Base-by-base conservation (phyloP, 345 rosid genomes). In the Xanthoceras sorbifolium region DNA sequence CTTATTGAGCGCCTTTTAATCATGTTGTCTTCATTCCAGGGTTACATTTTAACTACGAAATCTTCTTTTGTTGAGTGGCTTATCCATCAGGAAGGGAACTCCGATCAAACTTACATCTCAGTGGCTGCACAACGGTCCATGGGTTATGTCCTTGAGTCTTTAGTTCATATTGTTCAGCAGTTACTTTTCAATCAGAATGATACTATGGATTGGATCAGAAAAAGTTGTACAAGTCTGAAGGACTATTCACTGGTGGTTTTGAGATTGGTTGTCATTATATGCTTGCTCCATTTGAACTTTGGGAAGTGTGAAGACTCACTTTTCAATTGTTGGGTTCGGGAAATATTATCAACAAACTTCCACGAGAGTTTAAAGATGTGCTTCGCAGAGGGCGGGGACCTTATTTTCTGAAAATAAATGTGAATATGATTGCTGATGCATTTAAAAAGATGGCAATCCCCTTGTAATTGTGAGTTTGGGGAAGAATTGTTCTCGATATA, bases 21-120 rank as follows among this genome's bases (percentile, higher is more conserved):
- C 61, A 26, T 80, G 17, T 11, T 78, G 1, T 72, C 82, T 55
- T 67, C 8, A 75, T 25, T 28, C 17, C 54, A 60, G 10, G 80
- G 81, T 12, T 64, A 14, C 57, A 61, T 86, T 26, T 64, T 67
- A 40, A 38, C 85, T 0, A 77, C 86, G 0, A 79, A 84, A 64
- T 73, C 85, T 46, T 74, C 82, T 36, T 79, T 84, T 34, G 64
- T 77, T 61, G 89, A 88, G 69, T 84, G 82, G 85, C 82, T 85
- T 26, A 44, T 77, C 50, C 65, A 48, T 77, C 32, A 75, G 59
- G 86, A 77, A 3, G 69, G 72, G 52, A 77, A 42, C 44, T 32
- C 55, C 23, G 9, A 23, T 28, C 38, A 57, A 44, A 31, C 44
- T 50, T 9, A 73, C 17, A 23, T 25, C 18, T 59, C 14, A 7